phyloP scores from a whole-genome alignment of 768 basidiomycete species.

The Mycena pura region DNA sequence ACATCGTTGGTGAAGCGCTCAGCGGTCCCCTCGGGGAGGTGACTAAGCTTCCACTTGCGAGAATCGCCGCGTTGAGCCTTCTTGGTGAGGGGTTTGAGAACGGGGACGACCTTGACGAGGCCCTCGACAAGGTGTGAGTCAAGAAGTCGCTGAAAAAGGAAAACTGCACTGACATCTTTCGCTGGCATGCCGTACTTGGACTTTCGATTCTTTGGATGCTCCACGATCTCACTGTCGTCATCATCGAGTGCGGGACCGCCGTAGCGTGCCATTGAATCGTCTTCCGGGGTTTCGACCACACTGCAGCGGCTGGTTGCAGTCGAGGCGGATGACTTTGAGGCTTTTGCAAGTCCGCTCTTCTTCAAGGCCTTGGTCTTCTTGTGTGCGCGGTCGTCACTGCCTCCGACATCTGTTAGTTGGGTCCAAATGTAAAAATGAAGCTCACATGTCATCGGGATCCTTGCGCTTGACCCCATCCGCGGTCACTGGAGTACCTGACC shows the following conservation, averaged over 20 bases:
- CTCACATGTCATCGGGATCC: too few species aligned
- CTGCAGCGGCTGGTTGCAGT: not conserved
- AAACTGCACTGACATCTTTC: not conserved
- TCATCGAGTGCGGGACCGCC: conserved; percentile 7
- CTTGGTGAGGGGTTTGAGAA: not conserved
- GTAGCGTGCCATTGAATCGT: not conserved
- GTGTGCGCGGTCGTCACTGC: too few species aligned
- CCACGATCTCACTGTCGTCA: not conserved
- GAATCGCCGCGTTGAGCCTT: not conserved
- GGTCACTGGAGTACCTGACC: too few species aligned
- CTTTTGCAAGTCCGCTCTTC: too few species aligned
- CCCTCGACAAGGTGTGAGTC: not conserved
- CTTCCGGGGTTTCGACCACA: not conserved
- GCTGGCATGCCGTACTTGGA: not conserved
- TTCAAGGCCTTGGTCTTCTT: too few species aligned
- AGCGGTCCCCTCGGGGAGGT: not conserved
- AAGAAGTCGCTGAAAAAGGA: not conserved
- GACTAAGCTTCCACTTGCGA: not conserved
- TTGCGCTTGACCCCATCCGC: too few species aligned
- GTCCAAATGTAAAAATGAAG: too few species aligned
- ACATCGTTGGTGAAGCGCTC: not conserved
- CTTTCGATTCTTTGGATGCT: not conserved
- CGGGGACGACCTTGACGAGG: not conserved
- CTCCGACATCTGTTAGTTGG: too few species aligned
- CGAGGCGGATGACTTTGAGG: not conserved